phyloP scores from a whole-genome alignment of 768 basidiomycete species.

The Phlegmacium glaucopus region DNA sequence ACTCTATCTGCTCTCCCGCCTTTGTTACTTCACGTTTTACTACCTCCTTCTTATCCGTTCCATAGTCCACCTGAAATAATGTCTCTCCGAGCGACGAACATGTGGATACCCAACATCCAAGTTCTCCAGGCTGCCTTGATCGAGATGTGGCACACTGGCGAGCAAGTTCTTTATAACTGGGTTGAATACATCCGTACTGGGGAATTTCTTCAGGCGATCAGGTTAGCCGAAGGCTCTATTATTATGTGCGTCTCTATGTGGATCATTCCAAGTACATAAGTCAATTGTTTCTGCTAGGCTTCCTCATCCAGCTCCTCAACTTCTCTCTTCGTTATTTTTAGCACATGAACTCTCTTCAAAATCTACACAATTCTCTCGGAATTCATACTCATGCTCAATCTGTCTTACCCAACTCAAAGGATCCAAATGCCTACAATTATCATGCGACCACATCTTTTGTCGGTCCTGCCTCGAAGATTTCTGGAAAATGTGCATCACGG shows the following conservation, averaged over 20 bases:
- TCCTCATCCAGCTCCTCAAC: conserved; percentile 51
- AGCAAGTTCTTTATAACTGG: conserved; percentile 62
- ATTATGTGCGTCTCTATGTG: conserved; percentile 4
- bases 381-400: conserved; percentile 70
- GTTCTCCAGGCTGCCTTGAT: conserved; percentile 36
- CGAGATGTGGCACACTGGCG: conserved; percentile 54
- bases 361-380: conserved; percentile 54
- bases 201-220: conserved; percentile 48
- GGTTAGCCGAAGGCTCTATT: conserved; percentile 23
- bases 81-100: conserved; percentile 48
- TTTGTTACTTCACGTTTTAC: conserved; percentile 47
- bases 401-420: conserved; percentile 78
- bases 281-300: conserved; percentile 34
- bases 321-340: conserved; percentile 46
- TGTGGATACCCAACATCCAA: conserved; percentile 48
- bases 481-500: conserved; percentile 77
- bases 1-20: conserved; percentile 55
- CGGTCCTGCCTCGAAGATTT: conserved; percentile 75
- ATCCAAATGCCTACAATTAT: conserved; percentile 63
- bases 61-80: conserved; percentile 46
- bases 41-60: conserved; percentile 53
- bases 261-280: conserved; percentile 3
- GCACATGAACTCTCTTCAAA: conserved; percentile 46
- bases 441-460: conserved; percentile 82
- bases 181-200: conserved; percentile 64